Evolutionary conservation across 2,329 filamentous ascomycete species (phyloP).

Genomic region (Ilyonectria robusta): DNA sequence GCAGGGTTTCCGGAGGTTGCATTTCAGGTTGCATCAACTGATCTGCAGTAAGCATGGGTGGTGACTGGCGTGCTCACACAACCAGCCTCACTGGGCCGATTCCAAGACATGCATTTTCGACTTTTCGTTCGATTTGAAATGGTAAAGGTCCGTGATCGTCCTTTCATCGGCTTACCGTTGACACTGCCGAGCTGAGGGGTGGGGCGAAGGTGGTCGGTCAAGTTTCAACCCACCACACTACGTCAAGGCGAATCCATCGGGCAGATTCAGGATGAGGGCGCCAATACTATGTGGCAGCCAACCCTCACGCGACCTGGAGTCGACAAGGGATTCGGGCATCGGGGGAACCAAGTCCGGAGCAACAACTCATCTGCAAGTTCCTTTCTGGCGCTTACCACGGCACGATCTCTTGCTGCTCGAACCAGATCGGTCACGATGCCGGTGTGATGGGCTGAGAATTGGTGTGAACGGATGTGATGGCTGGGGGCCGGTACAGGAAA

Average conservation of each 20-base stretch:
- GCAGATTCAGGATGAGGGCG: constrained; percentile 3
- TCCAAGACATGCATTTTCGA: constrained; percentile 33
- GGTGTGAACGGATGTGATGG: neutral
- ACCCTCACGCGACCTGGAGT: constrained; percentile 23
- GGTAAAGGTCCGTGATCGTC: neutral
- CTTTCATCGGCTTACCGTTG: neutral
- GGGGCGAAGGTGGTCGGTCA: neutral
- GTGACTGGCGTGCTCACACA: constrained; percentile 22
- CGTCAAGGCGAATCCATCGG: constrained; percentile 18
- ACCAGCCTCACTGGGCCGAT: constrained; percentile 15
- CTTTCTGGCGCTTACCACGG: constrained; percentile 11
- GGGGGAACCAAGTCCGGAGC: constrained; percentile 22
- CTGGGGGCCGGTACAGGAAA: neutral
- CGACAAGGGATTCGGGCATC: constrained; percentile 25
- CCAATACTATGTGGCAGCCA: constrained; percentile 23
- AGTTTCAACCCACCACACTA: constrained; percentile 3
- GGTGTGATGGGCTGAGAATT: constrained; percentile 7
- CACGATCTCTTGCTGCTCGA: constrained; percentile 1
- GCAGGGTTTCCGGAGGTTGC: neutral
- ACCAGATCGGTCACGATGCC: constrained; percentile 15
- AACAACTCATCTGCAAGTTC: neutral
- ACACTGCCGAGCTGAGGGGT: constrained; percentile 20
- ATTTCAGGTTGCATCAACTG: constrained; percentile 19
- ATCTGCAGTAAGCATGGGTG: constrained; percentile 29
- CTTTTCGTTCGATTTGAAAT: constrained; percentile 22